Conservation (phyloP, 257 asterid species). For the Sherardia arvensis region DNA sequence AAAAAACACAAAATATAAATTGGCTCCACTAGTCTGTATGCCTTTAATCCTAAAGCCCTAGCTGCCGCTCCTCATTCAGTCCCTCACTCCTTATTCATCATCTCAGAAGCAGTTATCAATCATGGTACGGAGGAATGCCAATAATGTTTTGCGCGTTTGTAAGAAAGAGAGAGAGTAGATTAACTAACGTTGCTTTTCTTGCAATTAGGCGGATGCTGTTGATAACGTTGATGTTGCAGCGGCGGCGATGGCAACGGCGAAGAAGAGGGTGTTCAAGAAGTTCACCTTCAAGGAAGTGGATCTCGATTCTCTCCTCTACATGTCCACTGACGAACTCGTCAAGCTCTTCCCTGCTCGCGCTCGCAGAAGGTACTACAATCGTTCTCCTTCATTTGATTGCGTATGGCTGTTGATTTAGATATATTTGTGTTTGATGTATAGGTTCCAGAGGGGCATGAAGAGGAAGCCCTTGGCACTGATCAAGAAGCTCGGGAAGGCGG, state of each 20-base stretch:
- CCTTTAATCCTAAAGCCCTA: too few species aligned
- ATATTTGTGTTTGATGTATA: conserved; percentile 1
- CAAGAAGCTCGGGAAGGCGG: conserved; percentile 72
- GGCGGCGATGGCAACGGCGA: conserved; percentile 24
- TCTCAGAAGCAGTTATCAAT: too few species aligned
- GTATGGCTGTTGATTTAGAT: not conserved
- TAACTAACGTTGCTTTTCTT: too few species aligned
- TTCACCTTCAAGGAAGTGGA: conserved; percentile 84
- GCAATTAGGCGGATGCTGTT: conserved; percentile 77
- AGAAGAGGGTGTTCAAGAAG: conserved; percentile 86
- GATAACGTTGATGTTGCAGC: conserved; percentile 44
- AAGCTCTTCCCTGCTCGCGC: conserved; percentile 68
- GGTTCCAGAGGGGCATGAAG: conserved; percentile 78
- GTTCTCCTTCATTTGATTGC: too few species aligned
- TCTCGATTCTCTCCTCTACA: conserved; percentile 82
- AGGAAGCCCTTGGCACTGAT: conserved; percentile 83
- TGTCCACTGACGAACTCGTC: conserved; percentile 77
- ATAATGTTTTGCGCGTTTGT: too few species aligned
- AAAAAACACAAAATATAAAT: too few species aligned
- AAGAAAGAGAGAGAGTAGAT: too few species aligned
- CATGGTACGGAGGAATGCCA: too few species aligned
- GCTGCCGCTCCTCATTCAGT: too few species aligned
- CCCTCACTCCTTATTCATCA: too few species aligned
- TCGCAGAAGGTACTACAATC: conserved; percentile 79
- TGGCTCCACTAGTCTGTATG: too few species aligned